Conservation (phyloP, 2,329 filamentous ascomycete species). For the Alternaria solani region DNA sequence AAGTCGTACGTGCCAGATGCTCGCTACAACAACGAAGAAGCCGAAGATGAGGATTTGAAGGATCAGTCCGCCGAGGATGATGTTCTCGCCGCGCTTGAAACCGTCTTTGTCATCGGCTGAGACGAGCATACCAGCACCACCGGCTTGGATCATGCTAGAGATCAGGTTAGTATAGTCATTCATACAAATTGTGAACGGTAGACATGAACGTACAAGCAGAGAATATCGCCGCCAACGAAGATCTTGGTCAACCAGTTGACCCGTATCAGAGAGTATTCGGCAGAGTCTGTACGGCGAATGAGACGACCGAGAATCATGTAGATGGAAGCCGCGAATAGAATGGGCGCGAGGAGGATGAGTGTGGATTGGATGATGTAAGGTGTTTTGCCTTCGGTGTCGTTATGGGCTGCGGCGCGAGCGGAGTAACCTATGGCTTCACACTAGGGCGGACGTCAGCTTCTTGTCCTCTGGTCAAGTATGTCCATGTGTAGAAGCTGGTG, state of each 20-base stretch:
- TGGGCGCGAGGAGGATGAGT: constrained; percentile 48
- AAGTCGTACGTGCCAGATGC: constrained; percentile 61
- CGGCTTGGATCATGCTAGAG: constrained; percentile 54
- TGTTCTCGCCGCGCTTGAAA: constrained; percentile 55
- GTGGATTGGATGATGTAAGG: constrained; percentile 52
- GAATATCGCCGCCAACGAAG: constrained; percentile 64
- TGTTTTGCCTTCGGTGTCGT: constrained; percentile 41
- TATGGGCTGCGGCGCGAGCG: constrained; percentile 46
- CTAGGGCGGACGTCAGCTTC: constrained; percentile 17
- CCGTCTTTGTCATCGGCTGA: constrained; percentile 31
- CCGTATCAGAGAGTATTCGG: constrained; percentile 54
- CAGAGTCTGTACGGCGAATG: constrained; percentile 53
- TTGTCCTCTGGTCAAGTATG: not conserved
- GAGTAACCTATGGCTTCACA: constrained; percentile 54
- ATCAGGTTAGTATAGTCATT: not conserved
- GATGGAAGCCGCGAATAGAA: constrained; percentile 57
- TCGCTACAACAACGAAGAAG: constrained; percentile 61
- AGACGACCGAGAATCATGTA: constrained; percentile 58
- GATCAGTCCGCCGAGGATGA: constrained; percentile 65
- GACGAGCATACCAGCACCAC: constrained; percentile 56
- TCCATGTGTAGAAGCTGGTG: constrained; percentile 21
- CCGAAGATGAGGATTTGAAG: constrained; percentile 67
- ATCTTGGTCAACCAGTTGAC: constrained; percentile 60
- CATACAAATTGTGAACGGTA: not conserved
- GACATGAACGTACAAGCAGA: constrained; percentile 54